Evolutionary conservation across 306 rosid species (phyloP).

Genomic region (Malus orientalis): DNA sequence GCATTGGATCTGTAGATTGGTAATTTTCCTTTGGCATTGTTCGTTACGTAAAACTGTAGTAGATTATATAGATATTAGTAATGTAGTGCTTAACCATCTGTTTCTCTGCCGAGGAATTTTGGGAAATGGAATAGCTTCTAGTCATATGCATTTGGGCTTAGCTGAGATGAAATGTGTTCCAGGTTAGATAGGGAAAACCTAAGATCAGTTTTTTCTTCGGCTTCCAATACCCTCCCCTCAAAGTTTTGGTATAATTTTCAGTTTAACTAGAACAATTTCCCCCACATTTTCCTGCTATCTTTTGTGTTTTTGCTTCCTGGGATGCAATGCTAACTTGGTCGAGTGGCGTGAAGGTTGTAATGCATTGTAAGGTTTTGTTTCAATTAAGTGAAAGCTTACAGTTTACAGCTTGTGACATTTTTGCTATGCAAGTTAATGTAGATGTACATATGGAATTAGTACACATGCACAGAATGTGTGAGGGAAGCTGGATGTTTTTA

Average conservation of each 20-base stretch:
- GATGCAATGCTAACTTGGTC: not conserved
- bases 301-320: not conserved
- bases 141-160: not conserved
- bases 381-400: not conserved
- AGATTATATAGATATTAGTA: not conserved
- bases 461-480: too few species aligned
- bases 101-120: not conserved
- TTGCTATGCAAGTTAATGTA: not conserved
- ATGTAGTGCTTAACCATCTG: not conserved
- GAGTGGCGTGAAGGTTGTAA: not conserved
- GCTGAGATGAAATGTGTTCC: not conserved
- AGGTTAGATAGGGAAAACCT: not conserved
- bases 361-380: not conserved
- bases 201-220: not conserved
- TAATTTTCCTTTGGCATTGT: not conserved
- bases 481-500: not conserved
- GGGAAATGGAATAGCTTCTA: not conserved
- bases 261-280: not conserved
- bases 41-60: not conserved
- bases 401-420: not conserved
- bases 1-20: conserved; percentile 9
- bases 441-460: not conserved
- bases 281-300: not conserved
- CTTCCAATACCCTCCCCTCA: too few species aligned
- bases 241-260: too few species aligned